Percentiles rank a stretch among this genome's conserved stretches.
Conservation (phyloP, 306 rosid genomes). For the Arachis hypogaea region DNA sequence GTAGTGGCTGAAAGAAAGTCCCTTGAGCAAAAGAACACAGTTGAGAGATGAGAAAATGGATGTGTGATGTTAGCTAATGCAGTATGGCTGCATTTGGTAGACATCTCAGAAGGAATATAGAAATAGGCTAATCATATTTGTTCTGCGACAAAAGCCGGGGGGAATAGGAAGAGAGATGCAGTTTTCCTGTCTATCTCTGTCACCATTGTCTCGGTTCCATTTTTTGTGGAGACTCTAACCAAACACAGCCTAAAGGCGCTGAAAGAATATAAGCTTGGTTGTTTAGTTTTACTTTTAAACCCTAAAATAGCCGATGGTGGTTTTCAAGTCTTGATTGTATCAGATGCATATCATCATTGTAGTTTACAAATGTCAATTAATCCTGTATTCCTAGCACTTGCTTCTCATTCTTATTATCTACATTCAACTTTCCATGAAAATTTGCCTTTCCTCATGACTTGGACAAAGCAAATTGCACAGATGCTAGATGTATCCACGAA, state of each 20-base stretch:
- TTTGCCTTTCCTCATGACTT: not conserved
- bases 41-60: constrained; percentile 14
- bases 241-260: not conserved
- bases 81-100: too few relatives aligned
- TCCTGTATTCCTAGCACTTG: not conserved
- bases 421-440: constrained; percentile 15
- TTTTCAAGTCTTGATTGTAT: not conserved
- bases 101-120: too few relatives aligned
- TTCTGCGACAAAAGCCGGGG: too few relatives aligned
- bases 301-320: not conserved
- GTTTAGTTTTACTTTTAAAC: not conserved
- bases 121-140: too few relatives aligned
- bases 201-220: too few relatives aligned
- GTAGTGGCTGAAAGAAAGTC: not conserved
- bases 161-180: too few relatives aligned
- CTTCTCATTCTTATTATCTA: not conserved
- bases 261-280: not conserved
- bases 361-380: not conserved
- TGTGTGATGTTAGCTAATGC: not conserved
- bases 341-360: not conserved
- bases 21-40: constrained; percentile 11
- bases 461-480: not conserved
- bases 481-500: constrained; percentile 14
- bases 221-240: too few relatives aligned
- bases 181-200: too few relatives aligned